A percentile compares a stretch with the other conserved stretches of the same genome.
Evolutionary conservation across 257 asterid species (phyloP).

Genomic region (Nicotiana paniculata): DNA sequence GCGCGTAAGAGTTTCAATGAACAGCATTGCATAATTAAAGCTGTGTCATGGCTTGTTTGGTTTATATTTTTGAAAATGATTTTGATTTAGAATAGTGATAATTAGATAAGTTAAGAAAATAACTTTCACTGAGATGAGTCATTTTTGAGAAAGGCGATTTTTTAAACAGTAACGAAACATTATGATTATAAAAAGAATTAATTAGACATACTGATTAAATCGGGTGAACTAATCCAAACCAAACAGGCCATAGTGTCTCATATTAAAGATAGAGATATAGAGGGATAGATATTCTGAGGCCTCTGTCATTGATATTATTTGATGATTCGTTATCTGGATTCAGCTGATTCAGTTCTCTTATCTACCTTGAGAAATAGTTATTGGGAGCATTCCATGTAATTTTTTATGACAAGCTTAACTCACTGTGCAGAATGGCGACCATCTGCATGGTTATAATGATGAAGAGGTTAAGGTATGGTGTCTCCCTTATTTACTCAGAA

Average conservation of each 20-base stretch:
- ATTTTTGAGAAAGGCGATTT: background rate
- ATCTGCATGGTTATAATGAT: conserved; percentile 52
- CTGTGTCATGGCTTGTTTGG: background rate
- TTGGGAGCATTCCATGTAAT: background rate
- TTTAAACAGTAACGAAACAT: background rate
- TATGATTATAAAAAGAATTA: background rate
- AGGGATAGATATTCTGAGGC: background rate
- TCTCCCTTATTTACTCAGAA: conserved; percentile 6
- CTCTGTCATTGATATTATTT: background rate
- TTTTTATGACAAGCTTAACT: conserved; percentile 17
- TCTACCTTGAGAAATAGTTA: conserved; percentile 8
- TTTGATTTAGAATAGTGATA: background rate
- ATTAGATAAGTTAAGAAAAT: background rate
- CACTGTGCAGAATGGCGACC: conserved; percentile 50
- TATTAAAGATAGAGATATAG: background rate
- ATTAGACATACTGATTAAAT: background rate
- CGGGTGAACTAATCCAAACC: background rate
- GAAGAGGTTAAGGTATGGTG: conserved; percentile 58
- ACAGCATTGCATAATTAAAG: background rate
- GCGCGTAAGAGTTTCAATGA: background rate
- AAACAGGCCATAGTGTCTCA: background rate
- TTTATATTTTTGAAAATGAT: background rate
- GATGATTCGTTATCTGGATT: conserved; percentile 4
- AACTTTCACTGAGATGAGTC: background rate
- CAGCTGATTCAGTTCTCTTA: conserved; percentile 9